A percentile compares a stretch with the other conserved stretches of the same genome.
Evolutionary conservation across 192 early-diverging fungal genomes (phyloP).

Genomic region (Backusella sp.): DNA sequence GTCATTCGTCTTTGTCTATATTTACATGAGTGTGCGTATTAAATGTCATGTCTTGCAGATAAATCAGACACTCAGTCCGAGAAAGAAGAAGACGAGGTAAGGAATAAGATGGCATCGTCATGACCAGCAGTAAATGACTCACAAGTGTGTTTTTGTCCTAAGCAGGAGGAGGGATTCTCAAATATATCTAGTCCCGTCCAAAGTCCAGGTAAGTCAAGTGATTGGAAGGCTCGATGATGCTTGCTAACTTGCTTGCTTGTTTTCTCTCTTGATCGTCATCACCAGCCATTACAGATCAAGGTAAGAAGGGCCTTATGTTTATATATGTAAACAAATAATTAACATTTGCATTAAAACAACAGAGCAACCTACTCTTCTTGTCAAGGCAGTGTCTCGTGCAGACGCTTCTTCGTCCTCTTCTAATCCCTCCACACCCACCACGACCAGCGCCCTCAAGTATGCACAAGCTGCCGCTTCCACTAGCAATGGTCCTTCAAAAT

Average conservation of each 20-base stretch:
- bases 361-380: background rate
- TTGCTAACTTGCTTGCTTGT: background rate
- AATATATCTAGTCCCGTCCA: background rate
- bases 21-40: background rate
- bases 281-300: background rate
- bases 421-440: background rate
- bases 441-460: slow-evolving; percentile 17
- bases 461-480: slow-evolving; percentile 28
- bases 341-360: background rate
- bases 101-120: background rate
- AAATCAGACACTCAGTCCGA: slow-evolving; percentile 2
- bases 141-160: background rate
- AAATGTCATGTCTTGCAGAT: background rate
- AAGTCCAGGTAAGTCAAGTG: background rate
- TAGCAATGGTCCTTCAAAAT: background rate
- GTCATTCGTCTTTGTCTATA: background rate
- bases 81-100: slow-evolving; percentile 1
- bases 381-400: background rate
- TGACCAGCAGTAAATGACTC: too few relatives aligned
- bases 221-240: background rate
- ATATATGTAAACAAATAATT: background rate
- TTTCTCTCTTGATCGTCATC: background rate
- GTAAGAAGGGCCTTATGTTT: background rate
- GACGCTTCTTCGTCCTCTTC: background rate
- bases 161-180: background rate